Evolutionary conservation across 805 yeast species (phyloP), one percentile per base, ranked within the genome.

Genomic region (Ascoidea rubescens): DNA sequence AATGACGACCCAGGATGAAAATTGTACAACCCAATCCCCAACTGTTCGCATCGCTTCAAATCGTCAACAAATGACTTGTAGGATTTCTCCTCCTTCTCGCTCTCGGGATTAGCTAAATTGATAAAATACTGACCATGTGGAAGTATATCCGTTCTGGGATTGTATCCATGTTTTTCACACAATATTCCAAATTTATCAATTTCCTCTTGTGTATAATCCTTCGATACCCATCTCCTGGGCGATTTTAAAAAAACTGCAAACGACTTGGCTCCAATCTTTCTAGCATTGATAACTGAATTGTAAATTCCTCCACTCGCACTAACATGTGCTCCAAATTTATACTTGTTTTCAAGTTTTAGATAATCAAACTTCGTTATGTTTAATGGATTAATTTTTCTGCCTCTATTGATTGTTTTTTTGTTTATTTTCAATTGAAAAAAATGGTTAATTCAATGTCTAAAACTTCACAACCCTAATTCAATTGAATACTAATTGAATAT

Each of bases 81-180:
- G 8, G 96, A 84, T 61, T 86, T 87, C 37, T 72, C 73, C 53
- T 82, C 86, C 64, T 88, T 91, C 55, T 79, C 93, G 1, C 66
- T 65, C 58, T 89, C 96, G 0, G 97, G 96, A 58, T 88, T 89
- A 30, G 95, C 97, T 55, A 93, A 68, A 63, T 93, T 93, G 63
- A 93, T 90, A 60, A 93, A 81, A 64, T 90, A 93, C 30, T 95
- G 88, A 1, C 96, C 98, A 66, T 93, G 99, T 0, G 99, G 98
- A 49, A 93, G 72, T 50, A 88, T 75, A 61, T 90, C 96, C 31
- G 82, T 84, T 52, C 75, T 63, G 4, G 96, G 83, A 63, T 88
- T 77, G 65, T 80, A 90, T 1, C 82, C 78, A 62, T 73, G 73
- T 52, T 77, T 67, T 51, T 73, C 68, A 63, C 96, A 88, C 21